These are phyloP conservation scores for Tylopilus sp. DNA, from an alignment of 1,284 basidiomycete genomes.

Conservation along the genomic window DNA sequence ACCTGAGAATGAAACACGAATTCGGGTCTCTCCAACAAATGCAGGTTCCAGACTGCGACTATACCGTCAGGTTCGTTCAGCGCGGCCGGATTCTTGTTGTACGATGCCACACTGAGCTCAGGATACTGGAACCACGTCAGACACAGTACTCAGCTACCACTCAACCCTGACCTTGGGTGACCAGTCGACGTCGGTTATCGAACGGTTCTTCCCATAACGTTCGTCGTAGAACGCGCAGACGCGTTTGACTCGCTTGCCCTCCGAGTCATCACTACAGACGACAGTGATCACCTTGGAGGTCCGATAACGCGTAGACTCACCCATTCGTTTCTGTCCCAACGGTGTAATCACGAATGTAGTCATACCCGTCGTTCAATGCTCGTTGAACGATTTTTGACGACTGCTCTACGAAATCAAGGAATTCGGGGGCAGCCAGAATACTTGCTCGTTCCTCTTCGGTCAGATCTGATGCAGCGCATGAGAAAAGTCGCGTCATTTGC, in stretches of 20 bases:
- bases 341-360: conserved; percentile 95
- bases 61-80: conserved; percentile 95
- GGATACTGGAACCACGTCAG: conserved; percentile 65
- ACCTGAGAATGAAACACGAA: conserved; percentile 98
- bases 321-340: conserved; percentile 73
- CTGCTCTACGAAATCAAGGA: conserved; percentile 89
- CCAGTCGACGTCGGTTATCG: conserved; percentile 97
- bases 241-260: conserved; percentile 83
- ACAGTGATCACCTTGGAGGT: conserved; percentile 3
- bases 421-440: conserved; percentile 83
- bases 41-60: conserved; percentile 96
- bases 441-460: conserved; percentile 79
- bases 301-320: conserved; percentile 40
- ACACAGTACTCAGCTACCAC: not conserved
- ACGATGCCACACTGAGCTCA: conserved; percentile 91
- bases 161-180: conserved; percentile 73
- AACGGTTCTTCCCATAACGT: conserved; percentile 83
- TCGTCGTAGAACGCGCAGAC: conserved; percentile 90
- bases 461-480: conserved; percentile 53
- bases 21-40: conserved; percentile 91
- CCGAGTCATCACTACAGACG: conserved; percentile 72
- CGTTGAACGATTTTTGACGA: conserved; percentile 95
- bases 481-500: not conserved
- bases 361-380: conserved; percentile 94
- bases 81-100: conserved; percentile 92